Percentiles rank a stretch among this genome's conserved stretches.
These are phyloP conservation scores for Candida sphagnicola DNA, from an alignment of 805 yeast species.

Conservation along the genomic window DNA sequence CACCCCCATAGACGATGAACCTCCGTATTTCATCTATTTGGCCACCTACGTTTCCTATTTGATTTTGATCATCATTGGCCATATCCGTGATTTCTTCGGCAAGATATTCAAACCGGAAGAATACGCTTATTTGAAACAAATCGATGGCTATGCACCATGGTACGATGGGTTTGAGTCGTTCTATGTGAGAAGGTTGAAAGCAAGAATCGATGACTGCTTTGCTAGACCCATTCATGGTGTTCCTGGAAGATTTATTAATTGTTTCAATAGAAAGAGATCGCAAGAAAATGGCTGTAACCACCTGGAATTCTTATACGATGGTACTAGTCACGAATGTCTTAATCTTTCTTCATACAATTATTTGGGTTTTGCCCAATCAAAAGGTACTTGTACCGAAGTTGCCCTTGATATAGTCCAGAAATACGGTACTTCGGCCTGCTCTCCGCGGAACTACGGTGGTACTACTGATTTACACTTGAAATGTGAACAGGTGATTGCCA, in stretches of 20 bases:
- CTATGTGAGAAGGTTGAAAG: conserved; percentile 87
- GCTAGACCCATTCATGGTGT: conserved; percentile 96
- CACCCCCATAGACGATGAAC: conserved; percentile 73
- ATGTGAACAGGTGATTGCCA: conserved; percentile 76
- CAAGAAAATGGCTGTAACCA: conserved; percentile 45
- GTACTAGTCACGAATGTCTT: conserved; percentile 71
- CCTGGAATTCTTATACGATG: conserved; percentile 59
- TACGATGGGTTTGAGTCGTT: conserved; percentile 90
- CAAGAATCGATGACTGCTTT: conserved; percentile 90
- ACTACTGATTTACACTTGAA: conserved; percentile 67
- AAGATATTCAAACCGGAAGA: conserved; percentile 63
- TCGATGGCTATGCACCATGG: conserved; percentile 94
- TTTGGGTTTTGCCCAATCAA: conserved; percentile 94
- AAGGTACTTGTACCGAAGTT: conserved; percentile 82
- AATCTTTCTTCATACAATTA: conserved; percentile 91
- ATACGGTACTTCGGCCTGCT: conserved; percentile 76
- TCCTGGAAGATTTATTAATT: conserved; percentile 86
- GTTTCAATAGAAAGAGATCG: conserved; percentile 72
- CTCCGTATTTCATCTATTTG: conserved; percentile 74
- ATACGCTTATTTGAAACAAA: conserved; percentile 64
- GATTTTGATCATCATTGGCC: conserved; percentile 83
- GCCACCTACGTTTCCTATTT: conserved; percentile 84
- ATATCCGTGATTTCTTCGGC: conserved; percentile 84
- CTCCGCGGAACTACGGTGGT: conserved; percentile 73
- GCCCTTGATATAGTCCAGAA: conserved; percentile 61